Evolutionary conservation across 352 stramenopile genomes (phyloP), one percentile per base, ranked within the genome.

Genomic region (Thalassiosira allenii): DNA sequence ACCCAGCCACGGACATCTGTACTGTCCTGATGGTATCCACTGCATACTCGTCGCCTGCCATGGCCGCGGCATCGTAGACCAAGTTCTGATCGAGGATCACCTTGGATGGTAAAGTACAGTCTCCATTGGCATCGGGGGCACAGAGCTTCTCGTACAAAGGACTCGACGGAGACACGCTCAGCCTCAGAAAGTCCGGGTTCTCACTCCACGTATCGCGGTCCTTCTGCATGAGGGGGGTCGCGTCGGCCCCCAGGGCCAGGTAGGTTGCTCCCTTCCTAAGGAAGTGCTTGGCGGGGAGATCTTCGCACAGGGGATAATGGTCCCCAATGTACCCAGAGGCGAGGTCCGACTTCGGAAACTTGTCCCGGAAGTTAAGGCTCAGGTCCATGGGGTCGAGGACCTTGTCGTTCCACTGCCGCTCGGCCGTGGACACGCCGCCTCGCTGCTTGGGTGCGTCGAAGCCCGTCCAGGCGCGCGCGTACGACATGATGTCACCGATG

Each of bases 331-430:
- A 88, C n/a, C 43, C 23, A 40, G 78, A 64, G 22, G 22, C 6
- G 3, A 90, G 65, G 37, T 40, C 51, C 37, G 27, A 33, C 80
- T 90, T 90, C 1, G 83, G 83, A 30, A 87, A 86, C 14, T 37
- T 17, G 61, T 90, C 83, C 20, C 83, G 47, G 32, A 3, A 80
- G 14, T 80, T 53, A 34, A 33, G 30, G 11, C 68, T 61, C 32
- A 92, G 76, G n/a, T 44, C 49, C 81, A 92, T 83, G 3, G 81
- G 81, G 75, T 92, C 87, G 12, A 91, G 27, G 25, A 47, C 33
- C 77, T 44, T 17, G 79, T 79, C 23, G 1, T 14, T 25, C 2
- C 4, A 12, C 14, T 37, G 8, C 41, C 17, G 6, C 44, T 9
- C 11, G 44, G 6, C 44, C n/a, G 44, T 25, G 6, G 11, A 6